These are phyloP conservation scores for Teunomyces pallodes DNA, from an alignment of 805 yeast species.

Conservation along the genomic window DNA sequence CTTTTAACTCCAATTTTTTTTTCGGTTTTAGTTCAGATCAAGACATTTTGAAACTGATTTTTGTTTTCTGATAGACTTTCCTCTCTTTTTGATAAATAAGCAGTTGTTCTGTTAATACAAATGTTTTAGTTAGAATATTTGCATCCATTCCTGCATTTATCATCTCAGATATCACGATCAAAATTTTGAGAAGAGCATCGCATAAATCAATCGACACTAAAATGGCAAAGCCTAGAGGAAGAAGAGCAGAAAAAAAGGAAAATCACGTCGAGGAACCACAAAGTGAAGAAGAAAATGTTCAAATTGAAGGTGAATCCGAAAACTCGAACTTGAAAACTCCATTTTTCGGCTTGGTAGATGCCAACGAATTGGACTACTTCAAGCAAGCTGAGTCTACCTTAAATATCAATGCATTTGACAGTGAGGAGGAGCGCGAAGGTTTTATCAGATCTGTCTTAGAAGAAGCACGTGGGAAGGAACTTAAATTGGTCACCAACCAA, in stretches of 20 bases:
- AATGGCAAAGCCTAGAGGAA: conserved; percentile 36
- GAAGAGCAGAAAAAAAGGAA: conserved; percentile 37
- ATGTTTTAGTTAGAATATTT: not conserved
- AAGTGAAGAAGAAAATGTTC: conserved; percentile 5
- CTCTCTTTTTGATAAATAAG: too few species aligned
- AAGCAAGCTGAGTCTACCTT: conserved; percentile 88
- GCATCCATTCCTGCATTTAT: conserved; percentile 1
- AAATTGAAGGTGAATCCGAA: conserved; percentile 9
- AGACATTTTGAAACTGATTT: not conserved
- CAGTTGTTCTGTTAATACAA: not conserved
- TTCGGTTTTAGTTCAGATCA: not conserved
- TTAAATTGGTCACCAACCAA: conserved; percentile 89
- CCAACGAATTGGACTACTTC: conserved; percentile 85
- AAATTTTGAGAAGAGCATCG: conserved; percentile 8
- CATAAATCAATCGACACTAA: not conserved
- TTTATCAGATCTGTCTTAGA: conserved; percentile 78
- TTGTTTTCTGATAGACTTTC: not conserved
- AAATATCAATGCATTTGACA: conserved; percentile 73
- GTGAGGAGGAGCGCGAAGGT: conserved; percentile 66
- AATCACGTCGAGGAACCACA: conserved; percentile 13
- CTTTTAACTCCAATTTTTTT: not conserved
- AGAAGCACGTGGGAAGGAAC: conserved; percentile 85
- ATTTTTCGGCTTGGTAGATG: conserved; percentile 84
- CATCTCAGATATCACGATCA: not conserved
- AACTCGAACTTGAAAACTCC: conserved; percentile 28